These are phyloP conservation scores for Warburgia ugandensis DNA, from an alignment of 164 flowering plant species.

Conservation along the genomic window DNA sequence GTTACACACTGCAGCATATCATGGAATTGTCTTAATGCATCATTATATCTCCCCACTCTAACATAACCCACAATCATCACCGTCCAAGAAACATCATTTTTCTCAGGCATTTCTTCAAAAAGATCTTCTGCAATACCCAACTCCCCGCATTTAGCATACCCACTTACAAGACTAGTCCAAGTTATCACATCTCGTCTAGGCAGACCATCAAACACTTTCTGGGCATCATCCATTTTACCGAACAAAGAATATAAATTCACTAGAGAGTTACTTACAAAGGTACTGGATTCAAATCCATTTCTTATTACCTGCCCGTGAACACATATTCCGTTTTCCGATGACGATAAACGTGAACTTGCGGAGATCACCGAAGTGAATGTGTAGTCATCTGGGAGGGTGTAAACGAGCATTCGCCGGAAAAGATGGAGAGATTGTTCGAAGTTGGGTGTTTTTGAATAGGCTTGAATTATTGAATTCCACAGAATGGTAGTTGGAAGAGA, in stretches of 20 bases:
- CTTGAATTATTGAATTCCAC: constrained; percentile 47
- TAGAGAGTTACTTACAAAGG: constrained; percentile 43
- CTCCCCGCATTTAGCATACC: constrained; percentile 36
- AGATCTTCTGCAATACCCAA: constrained; percentile 25
- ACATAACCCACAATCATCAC: constrained; percentile 48
- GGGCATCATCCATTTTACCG: constrained; percentile 25
- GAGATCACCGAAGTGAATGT: constrained; percentile 44
- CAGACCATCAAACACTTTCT: constrained; percentile 41
- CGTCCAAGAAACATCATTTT: constrained; percentile 47
- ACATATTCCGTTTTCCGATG: constrained; percentile 17
- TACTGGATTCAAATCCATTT: constrained; percentile 25
- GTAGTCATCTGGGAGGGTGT: constrained; percentile 39
- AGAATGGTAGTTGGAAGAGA: constrained; percentile 25
- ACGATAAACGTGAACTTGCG: constrained; percentile 29
- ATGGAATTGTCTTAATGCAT: constrained; percentile 34
- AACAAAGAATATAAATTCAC: constrained; percentile 33
- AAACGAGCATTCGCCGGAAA: constrained; percentile 27
- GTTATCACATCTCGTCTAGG: constrained; percentile 33
- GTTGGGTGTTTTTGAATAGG: constrained; percentile 30
- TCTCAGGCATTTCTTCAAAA: constrained; percentile 34
- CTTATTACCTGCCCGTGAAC: constrained; percentile 35
- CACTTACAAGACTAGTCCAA: constrained; percentile 49
- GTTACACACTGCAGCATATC: constrained; percentile 23
- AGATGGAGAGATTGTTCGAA: constrained; percentile 27
- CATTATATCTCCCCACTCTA: constrained; percentile 23